Conservation (phyloP, 176 grass and related monocot species). For the Rhynchospora tenuis region DNA sequence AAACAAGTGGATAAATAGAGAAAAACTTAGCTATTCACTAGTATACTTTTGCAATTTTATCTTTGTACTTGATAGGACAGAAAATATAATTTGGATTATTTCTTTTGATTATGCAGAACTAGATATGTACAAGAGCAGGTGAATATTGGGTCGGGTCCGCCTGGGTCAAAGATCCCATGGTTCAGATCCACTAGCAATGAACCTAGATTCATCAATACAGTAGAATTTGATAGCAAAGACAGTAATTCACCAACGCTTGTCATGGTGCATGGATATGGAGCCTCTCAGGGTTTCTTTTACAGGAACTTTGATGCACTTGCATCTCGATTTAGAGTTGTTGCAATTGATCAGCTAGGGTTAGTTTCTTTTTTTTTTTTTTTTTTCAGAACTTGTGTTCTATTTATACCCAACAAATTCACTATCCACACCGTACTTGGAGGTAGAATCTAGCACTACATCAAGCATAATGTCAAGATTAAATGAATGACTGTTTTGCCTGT, state of each 20-base stretch:
- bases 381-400: background rate
- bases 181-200: slow-evolving; percentile 85
- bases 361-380: background rate
- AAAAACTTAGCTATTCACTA: background rate
- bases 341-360: slow-evolving; percentile 96
- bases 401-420: background rate
- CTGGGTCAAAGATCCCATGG: slow-evolving; percentile 83
- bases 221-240: slow-evolving; percentile 90
- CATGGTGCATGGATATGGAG: slow-evolving; percentile 97
- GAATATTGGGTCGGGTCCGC: slow-evolving; percentile 86
- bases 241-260: slow-evolving; percentile 71
- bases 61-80: background rate
- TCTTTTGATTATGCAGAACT: slow-evolving; percentile 47
- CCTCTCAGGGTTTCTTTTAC: slow-evolving; percentile 95
- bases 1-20: background rate
- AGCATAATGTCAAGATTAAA: background rate
- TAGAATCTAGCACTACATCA: background rate
- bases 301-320: slow-evolving; percentile 96
- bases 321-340: slow-evolving; percentile 71
- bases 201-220: slow-evolving; percentile 95
- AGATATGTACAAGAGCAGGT: slow-evolving; percentile 75
- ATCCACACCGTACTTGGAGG: no score
- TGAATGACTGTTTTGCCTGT: background rate
- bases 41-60: background rate
- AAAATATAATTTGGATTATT: background rate